Percentiles rank a stretch among this genome's conserved stretches.
phyloP scores from a whole-genome alignment of 1,284 basidiomycete genomes.

The Flammula alnicola region DNA sequence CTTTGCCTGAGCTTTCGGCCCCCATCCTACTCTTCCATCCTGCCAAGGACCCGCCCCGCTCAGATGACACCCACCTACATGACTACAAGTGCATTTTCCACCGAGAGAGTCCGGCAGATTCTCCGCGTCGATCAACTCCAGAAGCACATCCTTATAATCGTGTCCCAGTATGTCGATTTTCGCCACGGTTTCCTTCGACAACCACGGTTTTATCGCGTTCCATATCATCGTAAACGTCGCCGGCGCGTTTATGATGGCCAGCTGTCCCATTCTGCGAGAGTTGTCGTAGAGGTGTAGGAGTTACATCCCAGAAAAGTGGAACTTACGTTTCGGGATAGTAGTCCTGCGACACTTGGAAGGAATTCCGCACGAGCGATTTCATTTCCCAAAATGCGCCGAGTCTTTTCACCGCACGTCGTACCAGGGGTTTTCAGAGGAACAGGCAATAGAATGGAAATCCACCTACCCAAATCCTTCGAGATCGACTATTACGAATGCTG shows the following conservation, averaged over 20 bases:
- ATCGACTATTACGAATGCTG: conserved; percentile 67
- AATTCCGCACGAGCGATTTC: conserved; percentile 58
- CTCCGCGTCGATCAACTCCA: conserved; percentile 61
- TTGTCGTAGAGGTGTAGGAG: neutral
- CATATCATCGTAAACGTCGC: conserved; percentile 73
- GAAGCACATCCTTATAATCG: conserved; percentile 57
- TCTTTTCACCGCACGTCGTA: conserved; percentile 35
- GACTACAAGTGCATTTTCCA: conserved; percentile 56
- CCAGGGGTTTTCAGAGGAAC: neutral
- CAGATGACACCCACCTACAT: conserved; percentile 58
- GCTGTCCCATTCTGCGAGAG: conserved; percentile 62
- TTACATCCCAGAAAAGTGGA: conserved; percentile 2
- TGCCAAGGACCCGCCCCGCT: conserved; percentile 74
- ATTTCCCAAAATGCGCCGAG: conserved; percentile 75
- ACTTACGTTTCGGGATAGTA: conserved; percentile 74
- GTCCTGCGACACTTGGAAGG: conserved; percentile 76
- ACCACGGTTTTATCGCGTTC: conserved; percentile 68
- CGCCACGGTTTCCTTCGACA: conserved; percentile 69
- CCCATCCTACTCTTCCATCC: conserved; percentile 58
- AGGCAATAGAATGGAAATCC: neutral
- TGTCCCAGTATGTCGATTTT: conserved; percentile 68
- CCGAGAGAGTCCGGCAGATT: conserved; percentile 42
- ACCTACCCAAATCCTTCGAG: conserved; percentile 68
- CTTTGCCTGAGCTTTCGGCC: conserved; percentile 40
- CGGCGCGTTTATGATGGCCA: conserved; percentile 72